Evolutionary conservation across 73 alveolate species (phyloP).

Genomic region (Symbiodinium natans): DNA sequence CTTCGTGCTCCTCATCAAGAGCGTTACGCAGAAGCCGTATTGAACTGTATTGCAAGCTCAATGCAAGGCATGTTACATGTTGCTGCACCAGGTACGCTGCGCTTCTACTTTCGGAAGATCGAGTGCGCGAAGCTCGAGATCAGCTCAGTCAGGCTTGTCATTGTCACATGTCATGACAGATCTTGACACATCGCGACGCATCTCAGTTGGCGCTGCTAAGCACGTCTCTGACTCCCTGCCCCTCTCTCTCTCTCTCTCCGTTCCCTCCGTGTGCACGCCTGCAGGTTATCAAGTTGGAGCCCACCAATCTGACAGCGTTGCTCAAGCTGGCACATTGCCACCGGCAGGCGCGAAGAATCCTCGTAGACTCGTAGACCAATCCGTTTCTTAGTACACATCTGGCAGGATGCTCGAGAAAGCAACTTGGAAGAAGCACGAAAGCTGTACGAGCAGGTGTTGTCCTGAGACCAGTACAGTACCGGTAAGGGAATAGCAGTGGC

Average conservation of each 20-base stretch:
- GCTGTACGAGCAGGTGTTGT: slow-evolving; percentile 50
- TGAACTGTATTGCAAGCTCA: background rate
- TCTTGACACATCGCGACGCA: too few relatives aligned
- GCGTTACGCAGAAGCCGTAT: background rate
- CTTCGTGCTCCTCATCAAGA: slow-evolving; percentile 27
- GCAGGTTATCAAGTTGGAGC: slow-evolving; percentile 45
- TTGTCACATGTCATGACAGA: background rate
- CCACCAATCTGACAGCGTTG: slow-evolving; percentile 56
- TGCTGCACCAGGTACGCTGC: slow-evolving; percentile 48
- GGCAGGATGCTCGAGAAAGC: slow-evolving; percentile 62
- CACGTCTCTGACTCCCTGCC: too few relatives aligned
- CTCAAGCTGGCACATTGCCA: slow-evolving; percentile 77
- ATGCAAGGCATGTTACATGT: background rate
- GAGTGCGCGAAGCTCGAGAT: slow-evolving; percentile 69
- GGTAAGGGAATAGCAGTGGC: background rate
- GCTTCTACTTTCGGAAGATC: slow-evolving; percentile 47
- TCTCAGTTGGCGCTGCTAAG: too few relatives aligned
- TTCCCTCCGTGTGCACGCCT: too few relatives aligned
- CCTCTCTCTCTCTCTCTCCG: too few relatives aligned
- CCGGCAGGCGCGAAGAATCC: background rate
- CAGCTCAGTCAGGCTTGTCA: slow-evolving; percentile 28
- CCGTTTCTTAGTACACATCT: background rate
- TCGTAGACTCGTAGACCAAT: background rate
- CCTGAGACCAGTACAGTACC: too few relatives aligned
- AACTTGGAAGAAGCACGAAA: slow-evolving; percentile 68